Base-by-base conservation (phyloP, 306 rosid species). In the Quercus gilva region DNA sequence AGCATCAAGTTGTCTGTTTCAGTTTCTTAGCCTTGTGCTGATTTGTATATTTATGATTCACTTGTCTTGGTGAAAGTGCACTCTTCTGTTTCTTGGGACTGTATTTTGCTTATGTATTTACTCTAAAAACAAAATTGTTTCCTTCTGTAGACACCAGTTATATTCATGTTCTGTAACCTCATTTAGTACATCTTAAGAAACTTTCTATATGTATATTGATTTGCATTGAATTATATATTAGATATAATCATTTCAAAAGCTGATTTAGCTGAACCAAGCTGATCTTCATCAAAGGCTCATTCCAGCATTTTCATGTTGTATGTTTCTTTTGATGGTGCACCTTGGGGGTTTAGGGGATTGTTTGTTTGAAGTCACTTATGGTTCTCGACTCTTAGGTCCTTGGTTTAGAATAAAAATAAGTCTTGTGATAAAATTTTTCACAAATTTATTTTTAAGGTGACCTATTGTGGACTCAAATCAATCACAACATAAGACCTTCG, bases 11-110 rank as follows among this genome's bases (percentile, higher is more conserved):
- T 72, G 72, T 86, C 78, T 88, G 59, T 81, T 77, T 58, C 83
- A 77, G 87, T 83, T 75, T 79, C 67, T 81, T 11, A 20, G 79
- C 45, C 11, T 58, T 70, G 60, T 75, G 74, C 74, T 53, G 85
- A 81, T 92, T 79, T 83, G 87, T 89, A 87, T 76, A 89, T 86
- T 83, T 77, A 69, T 81, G 83, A 74, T 79, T 83, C 83, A 75
- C 37, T 71, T 17, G 33, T 21, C 82, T 49, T 81, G 84, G 86
- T 90, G 53, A 84, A 75, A 60, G 73, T 70, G 82, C 65, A 55
- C 82, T 70, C 72, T 74, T 70, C 60, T n/a, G 26, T 81, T 61
- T 64, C 67, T 59, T 43, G 53, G 58, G 79, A 80, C 75, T 83
- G 76, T 55, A 74, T 84, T 83, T 86, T 72, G 78, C 80, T 83